phyloP scores from a whole-genome alignment of 352 stramenopile species.

The Blastocystis sp. region DNA sequence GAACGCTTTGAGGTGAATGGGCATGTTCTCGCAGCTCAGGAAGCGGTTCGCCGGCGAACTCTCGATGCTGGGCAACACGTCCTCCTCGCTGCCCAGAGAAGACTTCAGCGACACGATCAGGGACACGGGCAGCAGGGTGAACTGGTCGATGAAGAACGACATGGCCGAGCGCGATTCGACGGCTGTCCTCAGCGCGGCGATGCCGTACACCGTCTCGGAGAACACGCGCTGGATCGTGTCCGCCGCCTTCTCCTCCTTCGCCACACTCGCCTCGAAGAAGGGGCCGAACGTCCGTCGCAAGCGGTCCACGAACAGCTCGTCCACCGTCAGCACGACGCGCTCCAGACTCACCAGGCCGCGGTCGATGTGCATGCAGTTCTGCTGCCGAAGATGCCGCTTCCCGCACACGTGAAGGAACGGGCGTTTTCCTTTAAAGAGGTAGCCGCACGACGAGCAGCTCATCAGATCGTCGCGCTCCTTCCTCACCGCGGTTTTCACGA shows the following conservation, averaged over 20 bases:
- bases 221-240: not conserved
- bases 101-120: conserved; percentile 39
- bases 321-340: conserved; percentile 44
- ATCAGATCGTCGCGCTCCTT: not conserved
- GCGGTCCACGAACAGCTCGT: conserved; percentile 29
- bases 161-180: not conserved
- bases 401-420: conserved; percentile 54
- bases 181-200: not conserved
- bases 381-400: conserved; percentile 38
- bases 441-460: not conserved
- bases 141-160: conserved; percentile 43
- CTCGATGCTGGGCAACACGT: not conserved
- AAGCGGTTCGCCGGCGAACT: not conserved
- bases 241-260: not conserved
- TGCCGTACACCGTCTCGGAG: not conserved
- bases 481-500: conserved; percentile 6
- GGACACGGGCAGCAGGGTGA: conserved; percentile 25
- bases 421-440: not conserved
- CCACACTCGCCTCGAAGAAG: conserved; percentile 6
- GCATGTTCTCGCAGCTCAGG: conserved; percentile 66
- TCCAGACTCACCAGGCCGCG: conserved; percentile 13
- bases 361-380: conserved; percentile 44
- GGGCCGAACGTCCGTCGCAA: not conserved
- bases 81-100: not conserved
- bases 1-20: conserved; percentile 29